Evolutionary conservation across 495 filamentous ascomycete species (phyloP), one percentile per base, ranked within the genome.

Genomic region (Aspergillus diversus): DNA sequence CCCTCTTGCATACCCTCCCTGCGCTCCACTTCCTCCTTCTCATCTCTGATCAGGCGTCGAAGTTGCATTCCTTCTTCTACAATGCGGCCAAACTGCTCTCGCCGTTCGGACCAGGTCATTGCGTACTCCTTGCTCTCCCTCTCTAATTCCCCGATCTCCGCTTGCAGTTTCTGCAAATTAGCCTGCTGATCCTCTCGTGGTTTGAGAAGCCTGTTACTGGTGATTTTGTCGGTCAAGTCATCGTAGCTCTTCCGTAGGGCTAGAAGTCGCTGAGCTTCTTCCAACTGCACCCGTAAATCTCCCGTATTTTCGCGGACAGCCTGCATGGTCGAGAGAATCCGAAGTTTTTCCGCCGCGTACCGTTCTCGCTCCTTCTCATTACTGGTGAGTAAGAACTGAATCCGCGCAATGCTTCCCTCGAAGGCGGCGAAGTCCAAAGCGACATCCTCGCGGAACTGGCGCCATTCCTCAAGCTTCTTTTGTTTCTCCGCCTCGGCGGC

Each of bases 361-460:
- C 92, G 88, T 66, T 92, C 86, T 21, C 96, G 88, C 75, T 99
- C 95, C 49, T 84, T 84, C 57, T 83, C 83, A 75, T 98, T 97
- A 70, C 91, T 95, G 3, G 84, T 89, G 17, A 88, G 81, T 3
- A 97, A 85, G 69, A 97, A 89, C 68, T 98, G 95, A 42, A 97
- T 89, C 55, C 95, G 92, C 33, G 89, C 85, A 66, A 98, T 89
- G 73, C 86, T 90, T 72, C 86, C 89, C 74, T 97, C 92, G 72
- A 98, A 93, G 43, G 90, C 88, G 17, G 90, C 89, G 69, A 98
- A 95, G 77, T 99, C 95, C 55, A 97, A 84, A 1, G 90, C 84
- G 15, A 94, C 84, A 68, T 97, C 94, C 66, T 96, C 90, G 42
- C 86, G 87, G 67, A 91, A 88, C 64, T 82, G 85, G 59, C 74